Percentiles rank a stretch among this genome's conserved stretches.
phyloP scores from a whole-genome alignment of 768 basidiomycete species.

The Termitomyces sp. region DNA sequence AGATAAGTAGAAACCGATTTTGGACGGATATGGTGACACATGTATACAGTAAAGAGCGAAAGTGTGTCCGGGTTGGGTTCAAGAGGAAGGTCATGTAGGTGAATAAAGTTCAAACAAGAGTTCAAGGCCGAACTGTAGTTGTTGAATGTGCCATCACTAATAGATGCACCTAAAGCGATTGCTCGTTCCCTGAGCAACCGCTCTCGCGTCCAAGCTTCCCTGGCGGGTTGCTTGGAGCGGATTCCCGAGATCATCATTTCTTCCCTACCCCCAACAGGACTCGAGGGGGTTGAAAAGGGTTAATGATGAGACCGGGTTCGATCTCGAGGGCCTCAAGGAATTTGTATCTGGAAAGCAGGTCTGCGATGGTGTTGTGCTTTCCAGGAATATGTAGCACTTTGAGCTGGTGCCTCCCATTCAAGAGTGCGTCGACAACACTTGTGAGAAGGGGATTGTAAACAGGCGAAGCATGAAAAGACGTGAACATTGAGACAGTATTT shows the following conservation, averaged over 20 bases:
- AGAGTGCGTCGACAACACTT: constrained; percentile 10
- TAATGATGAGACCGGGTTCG: neutral
- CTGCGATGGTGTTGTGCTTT: constrained; percentile 14
- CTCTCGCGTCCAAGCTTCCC: constrained; percentile 28
- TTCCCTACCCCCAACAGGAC: neutral
- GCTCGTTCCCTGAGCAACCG: constrained; percentile 23
- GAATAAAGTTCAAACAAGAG: constrained; percentile 25
- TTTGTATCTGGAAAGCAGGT: constrained; percentile 10
- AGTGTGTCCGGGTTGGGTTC: constrained; percentile 25
- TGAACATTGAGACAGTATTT: constrained; percentile 32
- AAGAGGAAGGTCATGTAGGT: neutral
- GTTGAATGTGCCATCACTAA: constrained; percentile 6
- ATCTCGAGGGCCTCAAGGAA: neutral
- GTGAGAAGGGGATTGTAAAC: constrained; percentile 23
- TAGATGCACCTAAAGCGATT: constrained; percentile 19
- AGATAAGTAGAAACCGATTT: constrained; percentile 31
- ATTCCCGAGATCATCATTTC: constrained; percentile 18
- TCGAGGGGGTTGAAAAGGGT: constrained; percentile 2
- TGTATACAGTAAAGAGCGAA: constrained; percentile 30
- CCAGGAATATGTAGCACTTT: constrained; percentile 14
- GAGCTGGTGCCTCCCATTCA: constrained; percentile 4
- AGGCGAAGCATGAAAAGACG: constrained; percentile 14
- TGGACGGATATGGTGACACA: constrained; percentile 33
- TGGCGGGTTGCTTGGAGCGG: constrained; percentile 24
- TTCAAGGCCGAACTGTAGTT: constrained; percentile 31